Conservation (phyloP, 2,329 filamentous ascomycete species). For the Bipolaris gigantea region DNA sequence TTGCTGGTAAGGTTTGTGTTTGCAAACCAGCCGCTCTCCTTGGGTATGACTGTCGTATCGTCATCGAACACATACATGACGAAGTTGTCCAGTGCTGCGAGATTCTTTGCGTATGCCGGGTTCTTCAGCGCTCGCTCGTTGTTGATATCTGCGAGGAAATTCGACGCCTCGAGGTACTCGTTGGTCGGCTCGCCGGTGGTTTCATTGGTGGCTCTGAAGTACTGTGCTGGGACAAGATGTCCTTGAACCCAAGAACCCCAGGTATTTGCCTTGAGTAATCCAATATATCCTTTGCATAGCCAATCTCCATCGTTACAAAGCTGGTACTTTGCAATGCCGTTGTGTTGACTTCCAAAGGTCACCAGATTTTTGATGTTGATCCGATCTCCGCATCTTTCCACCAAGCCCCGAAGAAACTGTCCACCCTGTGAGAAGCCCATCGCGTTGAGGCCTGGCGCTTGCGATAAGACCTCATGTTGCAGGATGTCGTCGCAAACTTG, state of each 20-base stretch:
- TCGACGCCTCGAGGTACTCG: conserved; percentile 76
- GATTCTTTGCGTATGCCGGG: conserved; percentile 68
- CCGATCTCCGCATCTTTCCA: conserved; percentile 81
- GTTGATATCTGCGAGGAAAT: conserved; percentile 94
- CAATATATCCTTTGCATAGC: conserved; percentile 79
- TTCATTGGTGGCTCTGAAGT: conserved; percentile 73
- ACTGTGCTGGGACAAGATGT: conserved; percentile 87
- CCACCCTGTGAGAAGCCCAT: conserved; percentile 95
- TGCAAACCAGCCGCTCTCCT: conserved; percentile 87
- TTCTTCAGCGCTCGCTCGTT: conserved; percentile 84
- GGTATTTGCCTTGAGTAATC: conserved; percentile 74
- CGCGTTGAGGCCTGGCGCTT: conserved; percentile 82
- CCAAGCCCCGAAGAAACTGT: conserved; percentile 88
- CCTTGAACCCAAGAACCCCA: conserved; percentile 79
- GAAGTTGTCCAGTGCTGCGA: conserved; percentile 72
- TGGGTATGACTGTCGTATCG: conserved; percentile 83
- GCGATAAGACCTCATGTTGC: conserved; percentile 75
- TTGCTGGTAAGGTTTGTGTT: conserved; percentile 68
- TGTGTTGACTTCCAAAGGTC: conserved; percentile 90
- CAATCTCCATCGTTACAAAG: conserved; percentile 72
- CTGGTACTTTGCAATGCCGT: conserved; percentile 84
- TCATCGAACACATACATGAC: conserved; percentile 89
- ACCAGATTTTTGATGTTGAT: conserved; percentile 72
- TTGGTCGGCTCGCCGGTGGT: conserved; percentile 58
- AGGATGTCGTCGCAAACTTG: conserved; percentile 77